A percentile compares a stretch with the other conserved stretches of the same genome.
These are phyloP conservation scores for Ceratocystis huliohia DNA, from an alignment of 2,329 filamentous ascomycete genomes.

Conservation along the genomic window DNA sequence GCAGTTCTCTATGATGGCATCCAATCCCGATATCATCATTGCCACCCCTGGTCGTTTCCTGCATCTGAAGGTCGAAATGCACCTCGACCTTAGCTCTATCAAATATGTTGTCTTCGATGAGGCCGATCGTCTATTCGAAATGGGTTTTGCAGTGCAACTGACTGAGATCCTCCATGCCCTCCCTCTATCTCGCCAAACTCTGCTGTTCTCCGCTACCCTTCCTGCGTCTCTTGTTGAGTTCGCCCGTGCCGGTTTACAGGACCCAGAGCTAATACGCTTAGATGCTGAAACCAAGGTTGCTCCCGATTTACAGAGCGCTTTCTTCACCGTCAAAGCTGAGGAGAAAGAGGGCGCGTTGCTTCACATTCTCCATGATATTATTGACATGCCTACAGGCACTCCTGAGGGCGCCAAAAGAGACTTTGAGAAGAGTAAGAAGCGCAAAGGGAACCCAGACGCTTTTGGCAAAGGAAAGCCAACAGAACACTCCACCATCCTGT, in stretches of 20 bases:
- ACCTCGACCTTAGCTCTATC: conserved; percentile 76
- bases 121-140: conserved; percentile 91
- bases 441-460: conserved; percentile 50
- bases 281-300: conserved; percentile 95
- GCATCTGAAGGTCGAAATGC: conserved; percentile 96
- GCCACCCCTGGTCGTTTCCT: conserved; percentile 93
- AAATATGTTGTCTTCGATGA: conserved; percentile 96
- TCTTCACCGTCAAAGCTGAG: conserved; percentile 81
- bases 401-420: conserved; percentile 41
- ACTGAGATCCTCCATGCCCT: conserved; percentile 85
- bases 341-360: conserved; percentile 91
- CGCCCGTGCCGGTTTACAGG: conserved; percentile 80
- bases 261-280: conserved; percentile 77
- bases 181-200: conserved; percentile 70
- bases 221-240: conserved; percentile 94
- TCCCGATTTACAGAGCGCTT: conserved; percentile 86
- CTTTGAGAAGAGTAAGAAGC: conserved; percentile 48
- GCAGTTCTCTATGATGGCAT: conserved; percentile 83
- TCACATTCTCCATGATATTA: conserved; percentile 79
- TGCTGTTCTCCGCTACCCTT: conserved; percentile 89
- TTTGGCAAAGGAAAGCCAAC: conserved; percentile 59
- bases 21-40: conserved; percentile 94
- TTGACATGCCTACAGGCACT: conserved; percentile 68
- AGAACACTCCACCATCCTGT: conserved; percentile 85
- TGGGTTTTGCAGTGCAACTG: conserved; percentile 91